Evolutionary conservation across 495 filamentous ascomycete genomes (phyloP), one percentile per base, ranked within the genome.

Genomic region (Massariosphaeria phaeospora): DNA sequence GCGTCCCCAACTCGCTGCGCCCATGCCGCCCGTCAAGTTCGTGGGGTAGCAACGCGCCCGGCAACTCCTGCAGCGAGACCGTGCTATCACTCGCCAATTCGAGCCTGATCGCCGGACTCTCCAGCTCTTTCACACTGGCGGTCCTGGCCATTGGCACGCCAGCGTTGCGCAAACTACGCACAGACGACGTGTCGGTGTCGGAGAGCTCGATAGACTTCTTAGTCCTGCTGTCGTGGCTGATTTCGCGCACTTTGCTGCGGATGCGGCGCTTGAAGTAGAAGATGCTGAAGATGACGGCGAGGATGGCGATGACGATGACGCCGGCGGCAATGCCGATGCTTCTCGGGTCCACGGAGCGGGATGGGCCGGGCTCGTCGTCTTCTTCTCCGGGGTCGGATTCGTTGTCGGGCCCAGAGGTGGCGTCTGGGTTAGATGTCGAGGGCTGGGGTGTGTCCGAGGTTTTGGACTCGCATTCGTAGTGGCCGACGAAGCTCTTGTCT

Each of bases 381-480:
- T 27, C 25, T 26, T 17, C 17, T 8, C 5, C 10, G 17, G 13
- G 0, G 51, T 13, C 7, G 2, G n/a, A 4, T 12, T 53, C 10
- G 36, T 38, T 23, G 33, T 52, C 7, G 48, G 25, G 2, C 15
- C 11, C 12, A 25, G 13, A 18, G 4, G 38, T 15, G 20, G 31
- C 26, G 26, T 36, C 18, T 52, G 15, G 2, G 11, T 12, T 53
- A 3, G 36, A 24, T 23, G 33, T 52, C 7, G 48, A 25, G 2
- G 17, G 20, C 12, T 23, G 13, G 12, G 4, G 38, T 15, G 20
- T 43, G 17, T 38, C 27, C 18, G 41, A 7, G 2, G 11, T 17
- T 15, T 59, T 59, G 2, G 56, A 1, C 12, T 36, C 44, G 38
- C 56, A 53, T 23, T 48, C 42, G 36, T 48, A 59, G 29, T 54